Evolutionary conservation across 306 rosid genomes (phyloP), one percentile per base, ranked within the genome.

Genomic region (Boehmeria nivea): DNA sequence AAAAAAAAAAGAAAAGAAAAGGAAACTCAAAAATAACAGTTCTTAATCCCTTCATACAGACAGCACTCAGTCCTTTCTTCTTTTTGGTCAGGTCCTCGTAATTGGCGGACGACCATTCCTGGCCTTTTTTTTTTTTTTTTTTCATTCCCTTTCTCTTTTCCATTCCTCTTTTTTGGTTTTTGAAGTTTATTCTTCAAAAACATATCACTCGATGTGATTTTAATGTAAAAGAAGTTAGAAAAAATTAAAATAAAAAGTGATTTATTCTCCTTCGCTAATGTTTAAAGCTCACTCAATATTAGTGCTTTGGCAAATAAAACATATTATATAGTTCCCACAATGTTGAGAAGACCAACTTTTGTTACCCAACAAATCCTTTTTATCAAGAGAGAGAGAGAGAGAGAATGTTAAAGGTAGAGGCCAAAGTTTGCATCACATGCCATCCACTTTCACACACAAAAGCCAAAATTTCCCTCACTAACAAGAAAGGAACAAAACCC

Each of bases 401-500:
- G 51, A 45, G 37, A 36, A 34, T 24, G 23, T 31, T 31, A 21
- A 15, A 24, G n/a, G 57, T 8, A 34, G 68, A 38, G 63, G 80
- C 54, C 72, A 84, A 82, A 72, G 71, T 75, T 18, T 25, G 55
- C 61, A 43, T 71, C 77, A 66, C 81, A 70, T 76, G 77, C 64
- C 28, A 44, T 70, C 76, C 76, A 79, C 86, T 82, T 79, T 76
- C 69, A 38, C 54, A 68, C 63, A 53, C 59, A 67, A 76, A 72
- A 76, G 80, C 84, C 87, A 88, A 83, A 80, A 77, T 76, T 85
- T 83, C 85, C 97, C 94, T 88, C 95, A 64, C 84, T 72, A 61
- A 74, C 91, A 88, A 85, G 97, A 85, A 88, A 88, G 76, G 97
- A 82, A 88, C 94, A 80, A 82, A 75, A 56, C 77, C 54, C 63